Evolutionary conservation across 495 filamentous ascomycete genomes (phyloP).

Genomic region (Xylaria longipes): DNA sequence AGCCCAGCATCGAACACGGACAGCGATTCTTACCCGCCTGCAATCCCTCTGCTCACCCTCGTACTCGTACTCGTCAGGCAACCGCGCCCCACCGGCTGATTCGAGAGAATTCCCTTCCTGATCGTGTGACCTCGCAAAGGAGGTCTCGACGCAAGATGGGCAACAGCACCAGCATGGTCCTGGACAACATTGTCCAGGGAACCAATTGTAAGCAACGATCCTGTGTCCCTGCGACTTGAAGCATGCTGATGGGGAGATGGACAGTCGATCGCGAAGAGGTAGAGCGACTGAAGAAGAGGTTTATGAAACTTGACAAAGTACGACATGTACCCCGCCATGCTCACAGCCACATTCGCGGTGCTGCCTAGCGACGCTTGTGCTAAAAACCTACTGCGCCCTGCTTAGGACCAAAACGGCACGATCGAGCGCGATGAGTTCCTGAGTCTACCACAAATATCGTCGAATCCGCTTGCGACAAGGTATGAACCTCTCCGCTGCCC

Average conservation of each 20-base stretch:
- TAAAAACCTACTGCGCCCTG: background rate
- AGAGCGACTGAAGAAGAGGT: slow-evolving; percentile 90
- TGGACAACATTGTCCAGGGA: slow-evolving; percentile 94
- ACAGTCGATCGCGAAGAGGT: slow-evolving; percentile 97
- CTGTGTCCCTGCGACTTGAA: background rate
- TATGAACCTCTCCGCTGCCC: slow-evolving; percentile 47
- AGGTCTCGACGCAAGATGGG: slow-evolving; percentile 65
- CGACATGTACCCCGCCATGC: slow-evolving; percentile 27
- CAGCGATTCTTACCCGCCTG: background rate
- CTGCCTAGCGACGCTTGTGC: background rate
- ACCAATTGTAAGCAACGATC: slow-evolving; percentile 78
- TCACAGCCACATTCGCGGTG: background rate
- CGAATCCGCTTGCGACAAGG: slow-evolving; percentile 95
- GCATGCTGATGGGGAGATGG: slow-evolving; percentile 20
- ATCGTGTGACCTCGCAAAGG: slow-evolving; percentile 31
- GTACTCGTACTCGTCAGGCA: background rate
- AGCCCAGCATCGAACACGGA: background rate
- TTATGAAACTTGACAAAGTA: slow-evolving; percentile 99
- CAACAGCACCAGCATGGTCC: slow-evolving; percentile 79
- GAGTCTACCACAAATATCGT: slow-evolving; percentile 94
- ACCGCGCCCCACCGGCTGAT: background rate
- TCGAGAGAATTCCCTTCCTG: background rate
- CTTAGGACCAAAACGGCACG: slow-evolving; percentile 93
- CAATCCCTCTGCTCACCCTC: background rate
- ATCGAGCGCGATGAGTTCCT: slow-evolving; percentile 99